Evolutionary conservation across 2,329 filamentous ascomycete species (phyloP), one percentile per base, ranked within the genome.

Genomic region (Botryosphaeria dothidea): DNA sequence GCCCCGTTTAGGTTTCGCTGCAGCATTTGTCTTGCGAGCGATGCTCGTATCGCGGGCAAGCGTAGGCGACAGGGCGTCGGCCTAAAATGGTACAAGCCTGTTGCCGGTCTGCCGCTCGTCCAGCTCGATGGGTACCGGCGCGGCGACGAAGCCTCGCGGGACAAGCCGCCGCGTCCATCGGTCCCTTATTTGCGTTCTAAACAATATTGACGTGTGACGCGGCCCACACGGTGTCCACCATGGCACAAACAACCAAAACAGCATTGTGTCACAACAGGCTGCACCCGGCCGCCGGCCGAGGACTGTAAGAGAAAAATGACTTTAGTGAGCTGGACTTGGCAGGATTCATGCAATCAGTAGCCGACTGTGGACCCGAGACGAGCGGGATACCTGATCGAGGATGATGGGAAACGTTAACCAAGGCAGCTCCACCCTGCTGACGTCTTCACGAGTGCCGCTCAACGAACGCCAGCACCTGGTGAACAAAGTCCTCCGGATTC

Each of bases 401-500:
- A 45, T 29, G 25, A 4, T 15, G 19, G 17, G n/a, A 46, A n/a
- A 34, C 36, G 56, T 25, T n/a, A 25, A 19, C 36, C 52, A 25
- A 19, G 52, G 27, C 41, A 43, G 27, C 56, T 60, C 56, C 38
- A 34, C 41, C 49, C 27, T 19, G 27, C 36, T 34, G 56, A 60
- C 56, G 41, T 34, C 38, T 34, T 46, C 41, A 51, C 23, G 62
- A 46, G 61, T 68, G 64, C 45, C 68, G 68, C 29, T 62, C 45
- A 9, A 71, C 67, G 58, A 71, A 71, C 4, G 46, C 61, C 62
- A 72, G 63, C 29, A 72, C 67, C 13, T 56, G 65, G 9, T 68
- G 48, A 3, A 71, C 67, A 65, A 71, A 71, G 21, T 19, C 67
- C 29, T 67, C 65, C 34, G 69, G 69, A 48, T 70, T 70, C 57